These are phyloP conservation scores for Vitis hybrid DNA, from an alignment of 177 flowering plant genomes.

Conservation along the genomic window DNA sequence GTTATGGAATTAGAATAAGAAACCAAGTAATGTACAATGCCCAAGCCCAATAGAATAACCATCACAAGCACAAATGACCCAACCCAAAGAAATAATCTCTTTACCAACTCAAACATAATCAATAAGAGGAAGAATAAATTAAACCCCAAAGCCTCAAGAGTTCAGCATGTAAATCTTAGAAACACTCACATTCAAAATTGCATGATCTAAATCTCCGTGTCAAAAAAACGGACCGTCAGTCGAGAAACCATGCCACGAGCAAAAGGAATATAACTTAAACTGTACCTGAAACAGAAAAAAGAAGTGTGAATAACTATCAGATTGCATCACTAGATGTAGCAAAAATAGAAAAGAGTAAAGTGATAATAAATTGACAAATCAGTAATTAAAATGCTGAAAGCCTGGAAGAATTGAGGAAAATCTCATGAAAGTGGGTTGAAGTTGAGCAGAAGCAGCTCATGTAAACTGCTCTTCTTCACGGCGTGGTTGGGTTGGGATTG, in stretches of 20 bases:
- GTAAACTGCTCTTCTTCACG: too few relatives aligned
- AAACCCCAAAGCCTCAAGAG: not conserved
- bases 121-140: not conserved
- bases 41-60: not conserved
- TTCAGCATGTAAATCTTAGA: not conserved
- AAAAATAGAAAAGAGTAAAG: not conserved
- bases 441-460: too few relatives aligned
- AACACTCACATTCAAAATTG: not conserved
- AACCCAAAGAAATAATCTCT: not conserved
- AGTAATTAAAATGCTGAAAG: too few relatives aligned
- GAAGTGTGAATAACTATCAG: not conserved
- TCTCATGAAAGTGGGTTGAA: too few relatives aligned
- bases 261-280: slow-evolving; percentile 92
- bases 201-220: slow-evolving; percentile 63
- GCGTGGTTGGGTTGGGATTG: too few relatives aligned
- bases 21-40: not conserved
- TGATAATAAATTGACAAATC: too few relatives aligned
- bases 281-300: slow-evolving; percentile 62
- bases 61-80: not conserved
- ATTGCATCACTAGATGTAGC: not conserved
- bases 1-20: not conserved
- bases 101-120: not conserved
- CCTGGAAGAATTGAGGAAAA: too few relatives aligned
- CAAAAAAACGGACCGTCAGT: slow-evolving; percentile 60
- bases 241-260: slow-evolving; percentile 79